Base-by-base conservation (phyloP, 2,329 filamentous ascomycete genomes). In the Colletotrichum sp. region DNA sequence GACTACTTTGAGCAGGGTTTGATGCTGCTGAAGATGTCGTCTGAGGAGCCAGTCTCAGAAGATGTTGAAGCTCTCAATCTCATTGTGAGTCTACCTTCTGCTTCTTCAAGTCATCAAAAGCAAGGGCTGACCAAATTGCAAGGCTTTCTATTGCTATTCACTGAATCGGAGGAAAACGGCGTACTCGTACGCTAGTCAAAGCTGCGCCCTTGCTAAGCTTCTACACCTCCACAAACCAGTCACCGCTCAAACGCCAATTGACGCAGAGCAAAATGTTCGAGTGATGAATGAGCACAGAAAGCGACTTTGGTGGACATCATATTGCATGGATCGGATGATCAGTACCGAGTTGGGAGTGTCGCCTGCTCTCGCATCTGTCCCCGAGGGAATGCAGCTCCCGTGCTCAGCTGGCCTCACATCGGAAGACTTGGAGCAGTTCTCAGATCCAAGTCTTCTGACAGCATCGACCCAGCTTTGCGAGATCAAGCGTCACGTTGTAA, bases 1-100 rank as follows among this genome's bases (percentile, higher is more conserved):
- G 77, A 78, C 18, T 66, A 76, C 9, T 79, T 79, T 16, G 72
- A 77, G 16, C 78, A 78, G 30, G 75, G 65, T 7, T 63, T 78
- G 6, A 69, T 77, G 57, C 39, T 78, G 13, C 59, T 76, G 12
- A 75, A 77, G 7, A 67, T 67, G 28, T 75, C 77, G 2, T 62
- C 68, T 4, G 77, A 78, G n/a, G 75, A 78, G 26, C 71, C 77
- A 0, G 62, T 55, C 8, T 34, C 72, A 5, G 77, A 77, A 36
- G 70, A 70, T 22, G 75, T 75, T 6, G 70, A 77, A 24, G 75
- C 75, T 9, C 26, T 77, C 9, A 71, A 71, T 16, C 24, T 75
- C 9, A 75, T 75, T 16, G 72, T 71, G 2, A 62, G 60, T 65
- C 22, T 0, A 28, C 1, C 3, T 1, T 28, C 5, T 5, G 5